A percentile compares a stretch with the other conserved stretches of the same genome.
Evolutionary conservation across 345 rosid genomes (phyloP).

Genomic region (Adansonia digitata): DNA sequence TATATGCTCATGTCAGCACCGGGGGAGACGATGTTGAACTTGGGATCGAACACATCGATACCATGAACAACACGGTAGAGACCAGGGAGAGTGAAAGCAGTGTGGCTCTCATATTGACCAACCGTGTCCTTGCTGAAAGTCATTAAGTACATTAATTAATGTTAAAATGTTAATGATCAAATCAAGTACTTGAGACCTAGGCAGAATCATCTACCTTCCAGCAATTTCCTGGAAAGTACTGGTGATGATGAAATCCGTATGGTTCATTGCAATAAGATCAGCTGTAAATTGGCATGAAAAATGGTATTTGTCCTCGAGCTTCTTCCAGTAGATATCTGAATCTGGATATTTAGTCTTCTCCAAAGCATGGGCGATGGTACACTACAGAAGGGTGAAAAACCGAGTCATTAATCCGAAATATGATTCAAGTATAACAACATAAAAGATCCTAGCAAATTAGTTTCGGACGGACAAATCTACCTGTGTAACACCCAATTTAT

Average conservation of each 20-base stretch:
- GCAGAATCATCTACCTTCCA: constrained; percentile 64
- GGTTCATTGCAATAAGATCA: constrained; percentile 91
- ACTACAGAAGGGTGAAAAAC: constrained; percentile 34
- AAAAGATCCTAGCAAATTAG: not conserved
- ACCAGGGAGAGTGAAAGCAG: constrained; percentile 86
- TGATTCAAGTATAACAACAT: not conserved
- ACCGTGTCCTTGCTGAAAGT: constrained; percentile 72
- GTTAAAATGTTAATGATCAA: not conserved
- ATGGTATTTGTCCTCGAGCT: constrained; percentile 85
- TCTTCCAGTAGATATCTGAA: constrained; percentile 94
- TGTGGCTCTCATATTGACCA: constrained; percentile 93
- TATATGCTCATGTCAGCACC: constrained; percentile 73
- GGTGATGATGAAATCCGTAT: constrained; percentile 95
- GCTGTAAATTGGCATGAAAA: constrained; percentile 97
- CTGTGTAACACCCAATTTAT: constrained; percentile 90
- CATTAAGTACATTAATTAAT: not conserved
- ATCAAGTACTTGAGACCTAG: not conserved
- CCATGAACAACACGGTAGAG: constrained; percentile 91
- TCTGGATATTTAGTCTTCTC: constrained; percentile 96
- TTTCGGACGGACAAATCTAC: constrained; percentile 27
- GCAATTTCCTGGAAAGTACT: constrained; percentile 98
- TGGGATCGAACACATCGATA: constrained; percentile 88
- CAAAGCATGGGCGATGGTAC: constrained; percentile 94
- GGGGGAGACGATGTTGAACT: constrained; percentile 81
- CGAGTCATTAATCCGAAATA: not conserved